phyloP scores from a whole-genome alignment of 345 rosid genomes.

The Rhodamnia argentea region DNA sequence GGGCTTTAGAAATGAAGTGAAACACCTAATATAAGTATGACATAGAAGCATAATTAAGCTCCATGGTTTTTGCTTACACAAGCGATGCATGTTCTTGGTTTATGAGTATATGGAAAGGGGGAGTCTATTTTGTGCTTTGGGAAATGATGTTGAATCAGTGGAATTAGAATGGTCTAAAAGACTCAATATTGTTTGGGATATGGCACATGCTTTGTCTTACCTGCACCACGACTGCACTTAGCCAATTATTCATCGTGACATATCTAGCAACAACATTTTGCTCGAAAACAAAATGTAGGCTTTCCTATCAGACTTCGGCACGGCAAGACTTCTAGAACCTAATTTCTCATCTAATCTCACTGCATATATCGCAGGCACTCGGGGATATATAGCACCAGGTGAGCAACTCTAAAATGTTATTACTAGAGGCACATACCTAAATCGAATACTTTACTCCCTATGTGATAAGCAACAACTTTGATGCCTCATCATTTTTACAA shows the following conservation, averaged over 20 bases:
- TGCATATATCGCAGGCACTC: constrained; percentile 3
- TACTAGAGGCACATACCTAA: background rate
- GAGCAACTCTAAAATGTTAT: background rate
- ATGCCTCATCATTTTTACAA: background rate
- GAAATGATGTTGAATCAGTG: background rate
- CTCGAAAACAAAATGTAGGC: constrained; percentile 1
- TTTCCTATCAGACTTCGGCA: constrained; percentile 4
- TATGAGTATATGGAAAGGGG: constrained; percentile 3
- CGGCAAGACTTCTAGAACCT: background rate
- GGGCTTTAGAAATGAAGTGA: too few relatives aligned
- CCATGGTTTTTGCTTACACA: too few relatives aligned
- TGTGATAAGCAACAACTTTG: too few relatives aligned
- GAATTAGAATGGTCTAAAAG: constrained; percentile 3
- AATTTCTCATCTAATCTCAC: constrained; percentile 6
- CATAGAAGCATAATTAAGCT: too few relatives aligned
- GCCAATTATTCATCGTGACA: constrained; percentile 9
- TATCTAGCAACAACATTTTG: constrained; percentile 11
- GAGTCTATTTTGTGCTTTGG: background rate
- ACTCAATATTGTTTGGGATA: background rate
- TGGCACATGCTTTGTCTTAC: constrained; percentile 5
- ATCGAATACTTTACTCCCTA: too few relatives aligned
- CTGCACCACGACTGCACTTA: constrained; percentile 5
- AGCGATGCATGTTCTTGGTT: background rate
- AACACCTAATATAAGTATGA: too few relatives aligned
- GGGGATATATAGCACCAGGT: constrained; percentile 14